A percentile compares a stretch with the other conserved stretches of the same genome.
Conservation (phyloP, 2,329 filamentous ascomycete genomes). For the Trichoderma sp. region DNA sequence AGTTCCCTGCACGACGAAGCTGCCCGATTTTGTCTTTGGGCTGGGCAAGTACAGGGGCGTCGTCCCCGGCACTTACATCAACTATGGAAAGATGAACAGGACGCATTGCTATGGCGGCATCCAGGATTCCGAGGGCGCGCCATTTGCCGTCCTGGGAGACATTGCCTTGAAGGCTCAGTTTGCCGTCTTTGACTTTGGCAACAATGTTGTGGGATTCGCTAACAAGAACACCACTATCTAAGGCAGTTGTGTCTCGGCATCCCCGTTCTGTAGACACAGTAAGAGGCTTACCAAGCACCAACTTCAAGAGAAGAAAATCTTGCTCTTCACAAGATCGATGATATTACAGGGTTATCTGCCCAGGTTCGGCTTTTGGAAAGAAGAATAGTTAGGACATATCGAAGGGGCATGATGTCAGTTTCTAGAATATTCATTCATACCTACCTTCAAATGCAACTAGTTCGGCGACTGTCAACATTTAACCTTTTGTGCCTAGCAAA, state of each 20-base stretch:
- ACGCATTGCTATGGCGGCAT: constrained; percentile 37
- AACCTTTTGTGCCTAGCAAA: not conserved
- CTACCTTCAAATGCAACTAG: not conserved
- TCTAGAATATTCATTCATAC: not conserved
- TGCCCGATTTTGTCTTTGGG: constrained; percentile 44
- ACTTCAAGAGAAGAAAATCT: too few relatives aligned
- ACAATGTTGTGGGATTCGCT: constrained; percentile 36
- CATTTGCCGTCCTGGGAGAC: constrained; percentile 41
- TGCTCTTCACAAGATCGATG: not conserved
- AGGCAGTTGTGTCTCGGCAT: not conserved
- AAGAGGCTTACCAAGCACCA: not conserved
- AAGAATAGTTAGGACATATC: not conserved
- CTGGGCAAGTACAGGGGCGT: constrained; percentile 34
- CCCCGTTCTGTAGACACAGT: not conserved
- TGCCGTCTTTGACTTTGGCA: constrained; percentile 40
- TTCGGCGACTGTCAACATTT: not conserved
- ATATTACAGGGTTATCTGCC: not conserved
- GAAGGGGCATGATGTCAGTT: not conserved
- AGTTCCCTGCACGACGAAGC: constrained; percentile 51
- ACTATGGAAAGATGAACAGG: constrained; percentile 32
- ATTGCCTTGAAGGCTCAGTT: constrained; percentile 45
- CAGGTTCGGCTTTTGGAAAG: not conserved
- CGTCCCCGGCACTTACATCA: constrained; percentile 39
- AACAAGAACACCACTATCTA: constrained; percentile 31
- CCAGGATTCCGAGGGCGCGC: constrained; percentile 36